phyloP scores from a whole-genome alignment of 129 eudicot species.

The Ambrosia trifida region DNA sequence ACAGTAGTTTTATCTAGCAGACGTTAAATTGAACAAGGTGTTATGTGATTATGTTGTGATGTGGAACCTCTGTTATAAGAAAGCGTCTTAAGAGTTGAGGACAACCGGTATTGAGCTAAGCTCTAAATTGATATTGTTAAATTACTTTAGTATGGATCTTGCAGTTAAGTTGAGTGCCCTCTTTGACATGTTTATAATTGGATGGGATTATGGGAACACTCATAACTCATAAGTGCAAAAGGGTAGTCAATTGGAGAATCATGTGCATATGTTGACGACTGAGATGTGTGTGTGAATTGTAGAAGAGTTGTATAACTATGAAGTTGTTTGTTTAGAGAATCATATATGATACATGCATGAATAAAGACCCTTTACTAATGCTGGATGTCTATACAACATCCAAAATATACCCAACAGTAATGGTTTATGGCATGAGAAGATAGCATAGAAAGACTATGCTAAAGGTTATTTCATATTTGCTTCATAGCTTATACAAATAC shows the following conservation, averaged over 20 bases:
- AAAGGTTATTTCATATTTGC: neutral
- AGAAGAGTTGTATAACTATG: conserved; percentile 9
- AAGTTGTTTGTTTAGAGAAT: conserved; percentile 3
- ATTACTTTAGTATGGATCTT: neutral
- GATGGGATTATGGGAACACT: neutral
- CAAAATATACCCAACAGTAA: neutral
- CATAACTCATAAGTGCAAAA: neutral
- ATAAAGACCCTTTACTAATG: neutral
- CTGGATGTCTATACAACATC: neutral
- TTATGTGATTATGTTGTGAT: neutral
- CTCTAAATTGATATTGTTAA: neutral
- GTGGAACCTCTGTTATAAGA: neutral
- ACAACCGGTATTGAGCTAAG: neutral
- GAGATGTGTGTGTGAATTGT: conserved; percentile 3
- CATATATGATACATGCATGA: neutral
- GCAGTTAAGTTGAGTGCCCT: neutral
- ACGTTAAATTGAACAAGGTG: neutral
- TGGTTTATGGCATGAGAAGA: conserved; percentile 8
- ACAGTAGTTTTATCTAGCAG: neutral
- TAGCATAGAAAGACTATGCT: neutral
- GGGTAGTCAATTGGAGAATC: conserved; percentile 1
- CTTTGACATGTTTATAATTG: neutral
- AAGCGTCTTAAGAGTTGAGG: conserved; percentile 3
- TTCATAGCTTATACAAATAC: conserved; percentile 2
- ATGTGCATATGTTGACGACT: neutral